Evolutionary conservation across 2,329 filamentous ascomycete genomes (phyloP).

Genomic region (Geosmithia putterillii): DNA sequence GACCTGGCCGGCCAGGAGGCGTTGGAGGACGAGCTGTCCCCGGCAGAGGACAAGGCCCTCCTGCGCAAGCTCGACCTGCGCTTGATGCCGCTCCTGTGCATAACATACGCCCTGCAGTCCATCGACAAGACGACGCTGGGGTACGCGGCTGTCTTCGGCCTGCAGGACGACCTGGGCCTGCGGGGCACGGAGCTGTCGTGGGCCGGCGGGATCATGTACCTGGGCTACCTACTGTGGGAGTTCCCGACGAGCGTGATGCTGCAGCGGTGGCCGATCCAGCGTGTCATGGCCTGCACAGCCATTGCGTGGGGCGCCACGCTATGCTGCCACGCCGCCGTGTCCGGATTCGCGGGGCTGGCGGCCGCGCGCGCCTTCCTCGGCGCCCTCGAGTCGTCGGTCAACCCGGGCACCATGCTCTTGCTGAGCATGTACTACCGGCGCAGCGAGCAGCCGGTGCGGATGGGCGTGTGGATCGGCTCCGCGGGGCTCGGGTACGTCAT

Average conservation of each 20-base stretch:
- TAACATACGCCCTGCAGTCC: constrained; percentile 1
- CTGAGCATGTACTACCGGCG: constrained; percentile 21
- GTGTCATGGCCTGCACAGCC: not conserved
- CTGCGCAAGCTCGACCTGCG: constrained; percentile 15
- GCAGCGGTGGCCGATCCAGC: not conserved
- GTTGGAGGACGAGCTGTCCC: not conserved
- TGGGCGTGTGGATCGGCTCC: constrained; percentile 14
- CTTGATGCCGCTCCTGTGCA: not conserved
- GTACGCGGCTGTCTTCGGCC: constrained; percentile 37
- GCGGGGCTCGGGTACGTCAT: constrained; percentile 12
- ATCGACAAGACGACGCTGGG: constrained; percentile 46
- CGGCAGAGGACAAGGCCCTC: constrained; percentile 3
- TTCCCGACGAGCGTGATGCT: constrained; percentile 7
- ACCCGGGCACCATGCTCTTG: constrained; percentile 15
- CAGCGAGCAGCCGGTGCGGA: constrained; percentile 12
- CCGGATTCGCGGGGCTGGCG: constrained; percentile 14
- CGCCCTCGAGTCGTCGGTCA: constrained; percentile 15
- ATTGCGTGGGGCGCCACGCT: constrained; percentile 22
- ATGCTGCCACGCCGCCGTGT: constrained; percentile 26
- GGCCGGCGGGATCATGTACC: constrained; percentile 36
- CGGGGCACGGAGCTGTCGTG: constrained; percentile 38
- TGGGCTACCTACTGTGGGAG: constrained; percentile 29
- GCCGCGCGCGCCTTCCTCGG: constrained; percentile 19
- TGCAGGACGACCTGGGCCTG: constrained; percentile 29
- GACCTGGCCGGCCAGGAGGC: too few species aligned